Percentiles rank a stretch among this genome's conserved stretches.
These are phyloP conservation scores for Tripidium arundinaceum DNA, from an alignment of 202 grass and related monocot species.

Conservation along the genomic window DNA sequence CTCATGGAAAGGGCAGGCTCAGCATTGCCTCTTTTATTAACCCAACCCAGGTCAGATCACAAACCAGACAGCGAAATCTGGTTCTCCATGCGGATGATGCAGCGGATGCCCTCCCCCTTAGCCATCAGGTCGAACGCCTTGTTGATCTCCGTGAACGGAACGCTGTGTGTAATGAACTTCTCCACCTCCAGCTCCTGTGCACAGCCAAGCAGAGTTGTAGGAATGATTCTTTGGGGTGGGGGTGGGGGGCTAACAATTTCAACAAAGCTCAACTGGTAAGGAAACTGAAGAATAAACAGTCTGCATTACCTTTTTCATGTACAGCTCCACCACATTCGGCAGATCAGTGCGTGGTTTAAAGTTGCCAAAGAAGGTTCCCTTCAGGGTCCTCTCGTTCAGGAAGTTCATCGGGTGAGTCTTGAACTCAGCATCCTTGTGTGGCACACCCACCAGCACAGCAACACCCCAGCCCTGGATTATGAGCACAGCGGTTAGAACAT, in stretches of 20 bases:
- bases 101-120: constrained; percentile 73
- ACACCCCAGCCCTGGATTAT: constrained; percentile 82
- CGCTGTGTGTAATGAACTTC: constrained; percentile 85
- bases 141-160: constrained; percentile 80
- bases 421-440: constrained; percentile 75
- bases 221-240: not conserved
- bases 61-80: not conserved
- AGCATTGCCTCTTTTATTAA: constrained; percentile 18
- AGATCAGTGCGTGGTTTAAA: constrained; percentile 82
- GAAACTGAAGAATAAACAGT: not conserved
- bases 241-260: no score
- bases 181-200: constrained; percentile 82
- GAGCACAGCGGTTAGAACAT: not conserved
- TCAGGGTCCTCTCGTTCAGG: constrained; percentile 83
- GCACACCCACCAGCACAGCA: constrained; percentile 86
- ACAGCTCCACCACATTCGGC: constrained; percentile 82
- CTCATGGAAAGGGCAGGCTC: constrained; percentile 2
- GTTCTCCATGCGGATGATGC: constrained; percentile 84
- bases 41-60: not conserved
- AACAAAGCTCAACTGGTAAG: not conserved
- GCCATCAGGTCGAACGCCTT: constrained; percentile 83
- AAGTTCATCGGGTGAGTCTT: constrained; percentile 90
- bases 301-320: constrained; percentile 76
- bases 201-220: not conserved
- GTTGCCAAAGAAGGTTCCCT: constrained; percentile 97